Base-by-base conservation (phyloP, 2,329 filamentous ascomycete species). In the Fusarium paranaense region DNA sequence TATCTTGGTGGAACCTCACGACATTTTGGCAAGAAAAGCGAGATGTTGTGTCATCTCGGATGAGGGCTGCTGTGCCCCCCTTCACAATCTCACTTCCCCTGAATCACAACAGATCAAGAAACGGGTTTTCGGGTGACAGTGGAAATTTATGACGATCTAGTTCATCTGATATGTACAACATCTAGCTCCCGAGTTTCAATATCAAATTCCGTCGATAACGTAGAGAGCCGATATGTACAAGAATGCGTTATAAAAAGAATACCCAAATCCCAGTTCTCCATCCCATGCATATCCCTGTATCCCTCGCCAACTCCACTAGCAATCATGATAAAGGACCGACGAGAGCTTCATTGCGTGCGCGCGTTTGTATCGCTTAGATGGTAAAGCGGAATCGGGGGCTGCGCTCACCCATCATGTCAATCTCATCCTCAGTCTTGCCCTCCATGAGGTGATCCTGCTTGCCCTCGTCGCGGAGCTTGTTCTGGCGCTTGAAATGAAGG, bases 391-490 rank as follows among this genome's bases (percentile, higher is more conserved):
- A 84, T 18, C 80, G 72, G 0, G 83, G 83, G 67, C 79, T 83
- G 50, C 80, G 75, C 78, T 87, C 85, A 1, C 85, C 85, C 78
- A 86, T 79, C 35, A 83, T 81, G 40, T 79, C 79, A 33, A 86
- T 83, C 73, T 86, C 83, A n/a, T 82, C 76, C 57, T 83, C 82
- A 1, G 80, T 82, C 77, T 81, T 82, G 32, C 83, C 83, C 57
- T 85, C 83, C 38, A 86, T 79, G 38, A 82, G 78, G 65, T 80
- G 80, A 64, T 87, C 83, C 68, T 84, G 80, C 59, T 79, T 77
- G 0, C 84, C 85, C 18, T 75, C 78, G 2, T 79, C 76, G 16
- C 83, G 80, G 11, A 78, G 74, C 62, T 80, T 80, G 72, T 87
- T 86, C 25, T 80, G 74, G 1, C 77, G 67, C 64, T 67, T 73